These are phyloP conservation scores for Brasilioporus rufonigricans DNA, from an alignment of 768 basidiomycete species.

Conservation along the genomic window DNA sequence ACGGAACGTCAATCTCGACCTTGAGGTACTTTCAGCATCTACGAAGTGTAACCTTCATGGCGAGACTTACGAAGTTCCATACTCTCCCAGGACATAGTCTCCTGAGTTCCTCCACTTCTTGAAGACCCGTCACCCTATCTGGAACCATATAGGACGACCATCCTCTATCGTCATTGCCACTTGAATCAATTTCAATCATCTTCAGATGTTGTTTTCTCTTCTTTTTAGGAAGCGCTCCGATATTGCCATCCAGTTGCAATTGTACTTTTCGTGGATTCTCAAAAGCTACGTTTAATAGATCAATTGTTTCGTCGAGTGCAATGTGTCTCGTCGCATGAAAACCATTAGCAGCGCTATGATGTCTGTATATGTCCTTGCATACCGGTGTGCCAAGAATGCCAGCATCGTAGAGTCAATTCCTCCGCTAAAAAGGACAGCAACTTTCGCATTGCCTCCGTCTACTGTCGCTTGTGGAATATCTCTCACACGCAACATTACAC, in stretches of 20 bases:
- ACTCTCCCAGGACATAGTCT: constrained; percentile 69
- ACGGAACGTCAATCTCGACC: constrained; percentile 87
- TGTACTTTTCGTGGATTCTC: constrained; percentile 86
- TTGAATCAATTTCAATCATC: background rate
- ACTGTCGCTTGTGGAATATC: constrained; percentile 58
- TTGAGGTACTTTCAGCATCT: constrained; percentile 26
- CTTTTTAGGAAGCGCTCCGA: constrained; percentile 43
- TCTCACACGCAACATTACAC: constrained; percentile 64
- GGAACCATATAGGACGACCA: constrained; percentile 70
- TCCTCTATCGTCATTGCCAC: constrained; percentile 11
- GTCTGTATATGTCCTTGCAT: constrained; percentile 17
- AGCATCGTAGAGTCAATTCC: constrained; percentile 92
- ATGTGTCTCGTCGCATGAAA: constrained; percentile 52
- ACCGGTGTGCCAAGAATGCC: constrained; percentile 78
- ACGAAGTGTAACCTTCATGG: background rate
- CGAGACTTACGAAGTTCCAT: constrained; percentile 81
- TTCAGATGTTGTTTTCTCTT: constrained; percentile 36
- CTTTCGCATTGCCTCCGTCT: constrained; percentile 43
- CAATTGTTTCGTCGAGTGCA: constrained; percentile 77
- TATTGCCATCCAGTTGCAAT: constrained; percentile 45
- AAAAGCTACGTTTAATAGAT: constrained; percentile 91
- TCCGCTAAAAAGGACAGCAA: constrained; percentile 92
- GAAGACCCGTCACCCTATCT: constrained; percentile 79
- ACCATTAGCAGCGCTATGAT: background rate
- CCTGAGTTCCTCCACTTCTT: constrained; percentile 75